Conservation (phyloP, 2,329 filamentous ascomycete species). For the Atkinsonella hypoxylon region DNA sequence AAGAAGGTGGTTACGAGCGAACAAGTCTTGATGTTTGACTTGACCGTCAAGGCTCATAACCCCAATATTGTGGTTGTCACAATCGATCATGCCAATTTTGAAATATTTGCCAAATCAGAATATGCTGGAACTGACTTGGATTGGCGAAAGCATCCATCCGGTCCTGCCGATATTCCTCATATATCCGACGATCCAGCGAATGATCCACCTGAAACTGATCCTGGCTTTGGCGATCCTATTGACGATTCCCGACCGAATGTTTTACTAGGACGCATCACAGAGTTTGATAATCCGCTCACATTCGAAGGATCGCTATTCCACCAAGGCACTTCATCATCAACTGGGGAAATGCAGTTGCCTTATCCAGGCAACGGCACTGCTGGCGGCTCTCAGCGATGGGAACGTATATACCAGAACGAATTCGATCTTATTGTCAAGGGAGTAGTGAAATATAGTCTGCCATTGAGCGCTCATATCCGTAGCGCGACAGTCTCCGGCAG, state of each 20-base stretch:
- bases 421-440: slow-evolving; percentile 91
- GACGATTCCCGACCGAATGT: slow-evolving; percentile 61
- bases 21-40: slow-evolving; percentile 88
- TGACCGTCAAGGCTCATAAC: slow-evolving; percentile 79
- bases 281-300: slow-evolving; percentile 75
- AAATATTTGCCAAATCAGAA: slow-evolving; percentile 89
- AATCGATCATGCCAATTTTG: slow-evolving; percentile 76
- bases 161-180: slow-evolving; percentile 14
- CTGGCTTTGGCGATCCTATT: slow-evolving; percentile 39
- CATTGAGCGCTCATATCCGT: slow-evolving; percentile 46
- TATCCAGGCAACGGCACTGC: slow-evolving; percentile 84
- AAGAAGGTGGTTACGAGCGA: slow-evolving; percentile 86
- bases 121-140: slow-evolving; percentile 62
- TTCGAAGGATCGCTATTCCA: slow-evolving; percentile 88
- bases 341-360: slow-evolving; percentile 70
- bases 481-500: slow-evolving; percentile 49
- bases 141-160: slow-evolving; percentile 37
- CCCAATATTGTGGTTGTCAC: slow-evolving; percentile 85
- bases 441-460: slow-evolving; percentile 69
- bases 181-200: slow-evolving; percentile 21
- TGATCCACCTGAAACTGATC: slow-evolving; percentile 27
- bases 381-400: slow-evolving; percentile 78
- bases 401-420: slow-evolving; percentile 76
- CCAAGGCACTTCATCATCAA: slow-evolving; percentile 56
- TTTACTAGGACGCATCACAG: slow-evolving; percentile 77